A percentile compares a stretch with the other conserved stretches of the same genome.
Evolutionary conservation across 768 basidiomycete species (phyloP).

Genomic region (Podaxis sp.): DNA sequence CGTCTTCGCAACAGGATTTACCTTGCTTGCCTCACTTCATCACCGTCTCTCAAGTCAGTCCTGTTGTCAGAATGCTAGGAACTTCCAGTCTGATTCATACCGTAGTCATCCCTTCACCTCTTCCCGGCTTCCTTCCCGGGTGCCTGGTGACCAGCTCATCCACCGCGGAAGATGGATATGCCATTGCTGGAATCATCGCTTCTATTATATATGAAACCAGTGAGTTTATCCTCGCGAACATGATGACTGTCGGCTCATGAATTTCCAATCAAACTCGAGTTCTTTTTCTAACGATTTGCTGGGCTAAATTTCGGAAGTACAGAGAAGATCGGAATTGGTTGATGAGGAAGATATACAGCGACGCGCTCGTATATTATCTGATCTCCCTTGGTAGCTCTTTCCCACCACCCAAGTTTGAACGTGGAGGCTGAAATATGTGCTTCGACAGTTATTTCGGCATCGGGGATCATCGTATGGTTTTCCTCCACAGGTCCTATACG

Average conservation of each 20-base stretch:
- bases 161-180: background rate
- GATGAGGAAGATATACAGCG: constrained; percentile 2
- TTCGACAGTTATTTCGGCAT: background rate
- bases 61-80: background rate
- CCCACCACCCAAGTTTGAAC: background rate
- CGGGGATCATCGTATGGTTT: constrained; percentile 2
- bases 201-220: constrained; percentile 1
- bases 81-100: background rate
- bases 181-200: background rate
- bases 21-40: background rate
- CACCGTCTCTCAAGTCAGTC: background rate
- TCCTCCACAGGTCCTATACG: background rate
- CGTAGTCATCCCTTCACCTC: background rate
- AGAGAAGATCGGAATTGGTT: background rate
- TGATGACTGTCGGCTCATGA: background rate
- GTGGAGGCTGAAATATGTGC: background rate
- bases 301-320: background rate
- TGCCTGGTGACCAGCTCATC: background rate
- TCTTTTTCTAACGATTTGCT: constrained; percentile 2
- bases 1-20: background rate
- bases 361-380: constrained; percentile 2
- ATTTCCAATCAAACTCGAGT: background rate
- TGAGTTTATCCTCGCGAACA: background rate
- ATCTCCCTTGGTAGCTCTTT: background rate
- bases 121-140: background rate